Percentiles rank a stretch among this genome's conserved stretches.
Conservation (phyloP, 306 rosid genomes). For the Hippophae tibetana region DNA sequence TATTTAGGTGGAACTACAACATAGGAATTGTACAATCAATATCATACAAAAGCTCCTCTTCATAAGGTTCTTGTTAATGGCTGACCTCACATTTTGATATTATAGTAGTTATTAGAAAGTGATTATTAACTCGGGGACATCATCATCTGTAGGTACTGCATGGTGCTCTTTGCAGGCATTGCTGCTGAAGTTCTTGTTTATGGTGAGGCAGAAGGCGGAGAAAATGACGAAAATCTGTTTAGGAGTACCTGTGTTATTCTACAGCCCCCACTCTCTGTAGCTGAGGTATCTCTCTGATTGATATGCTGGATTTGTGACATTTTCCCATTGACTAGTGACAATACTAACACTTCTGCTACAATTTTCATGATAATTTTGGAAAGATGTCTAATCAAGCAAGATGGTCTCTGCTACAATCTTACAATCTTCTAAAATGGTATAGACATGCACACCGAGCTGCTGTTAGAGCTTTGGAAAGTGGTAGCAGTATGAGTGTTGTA, state of each 20-base stretch:
- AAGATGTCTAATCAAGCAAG: constrained; percentile 98
- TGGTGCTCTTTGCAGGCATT: constrained; percentile 96
- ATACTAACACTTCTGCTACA: constrained; percentile 6
- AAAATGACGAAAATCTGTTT: constrained; percentile 90
- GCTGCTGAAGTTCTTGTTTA: constrained; percentile 95
- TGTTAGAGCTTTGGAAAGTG: constrained; percentile 77
- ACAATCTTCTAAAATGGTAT: constrained; percentile 93
- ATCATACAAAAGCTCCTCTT: no score
- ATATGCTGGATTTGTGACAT: constrained; percentile 13
- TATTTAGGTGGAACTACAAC: no score
- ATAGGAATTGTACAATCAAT: no score
- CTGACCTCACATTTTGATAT: no score
- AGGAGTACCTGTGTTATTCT: constrained; percentile 65
- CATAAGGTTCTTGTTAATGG: no score
- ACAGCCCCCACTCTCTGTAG: constrained; percentile 74
- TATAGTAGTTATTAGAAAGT: neutral
- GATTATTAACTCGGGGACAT: neutral
- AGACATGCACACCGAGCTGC: constrained; percentile 71
- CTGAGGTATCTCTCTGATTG: constrained; percentile 46
- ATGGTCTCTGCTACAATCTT: constrained; percentile 91
- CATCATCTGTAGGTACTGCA: constrained; percentile 60
- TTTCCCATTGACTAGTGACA: neutral
- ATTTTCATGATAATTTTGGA: constrained; percentile 13
- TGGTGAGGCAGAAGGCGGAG: constrained; percentile 98
- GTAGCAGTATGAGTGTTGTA: constrained; percentile 59